Base-by-base conservation (phyloP, 768 basidiomycete genomes). In the Suillus clintonianus region DNA sequence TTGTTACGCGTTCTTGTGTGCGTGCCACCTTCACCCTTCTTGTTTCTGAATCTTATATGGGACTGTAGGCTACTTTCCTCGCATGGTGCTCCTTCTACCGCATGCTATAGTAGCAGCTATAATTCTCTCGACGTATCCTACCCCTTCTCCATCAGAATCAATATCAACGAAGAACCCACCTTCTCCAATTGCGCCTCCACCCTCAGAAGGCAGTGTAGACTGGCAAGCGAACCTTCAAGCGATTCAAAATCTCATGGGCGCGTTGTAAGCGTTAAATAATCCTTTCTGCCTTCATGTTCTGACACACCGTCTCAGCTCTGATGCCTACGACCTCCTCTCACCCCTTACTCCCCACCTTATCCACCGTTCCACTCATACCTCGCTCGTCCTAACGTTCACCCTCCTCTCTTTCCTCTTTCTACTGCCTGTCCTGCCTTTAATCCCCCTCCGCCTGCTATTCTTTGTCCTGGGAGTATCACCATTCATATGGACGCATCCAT, bases 201-300 rank as follows among this genome's bases (percentile, higher is more conserved):
- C 51, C 19, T 34, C 30, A 13, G 91, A 94, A 69, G 89, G 88
- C 4, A 85, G 86, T 13, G 83, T 88, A 0, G 90, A 92, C 63
- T 95, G 92, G 89, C 89, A 90, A 64, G 89, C 91, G 17, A 97
- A 95, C 66, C 78, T 96, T 3, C 94, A 95, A 76, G 94, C 83
- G 1, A 91, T 96, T 34, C 95, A 96, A 72, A 96, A 96, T 67
- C 83, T 96, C 36, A 95, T 96, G 94, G 94, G 93, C 7, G 77
- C 84, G 8, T 78, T 89, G 91, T 94, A 76, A 67, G 91, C 77
- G 54, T 17, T 36, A 53, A 19, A 6, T 13, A 10, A 19, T 19
- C 30, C 1, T 53, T n/a, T 19, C 1, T 68, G 24, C n/a, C 39
- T 13, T 15, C 32, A 11, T 2, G 27, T 34, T 50, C 8, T 27